These are phyloP conservation scores for Candida incommunis DNA, from an alignment of 805 yeast species.

Conservation along the genomic window DNA sequence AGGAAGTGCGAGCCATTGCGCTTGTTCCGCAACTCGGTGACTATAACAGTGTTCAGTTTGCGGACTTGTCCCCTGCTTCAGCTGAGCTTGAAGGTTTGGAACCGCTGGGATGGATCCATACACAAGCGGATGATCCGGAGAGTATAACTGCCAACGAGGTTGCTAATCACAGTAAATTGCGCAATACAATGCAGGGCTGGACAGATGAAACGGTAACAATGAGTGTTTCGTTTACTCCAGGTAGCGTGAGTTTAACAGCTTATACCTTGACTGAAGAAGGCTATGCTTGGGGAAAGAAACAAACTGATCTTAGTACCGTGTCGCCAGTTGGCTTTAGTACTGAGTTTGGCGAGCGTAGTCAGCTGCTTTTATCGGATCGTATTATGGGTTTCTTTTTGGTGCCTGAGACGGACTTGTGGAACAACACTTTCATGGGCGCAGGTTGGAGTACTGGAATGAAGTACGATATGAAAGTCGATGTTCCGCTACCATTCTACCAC, in stretches of 20 bases:
- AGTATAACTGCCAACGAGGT: constrained; percentile 60
- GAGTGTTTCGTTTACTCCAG: constrained; percentile 63
- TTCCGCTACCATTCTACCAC: constrained; percentile 72
- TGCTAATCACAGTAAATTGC: constrained; percentile 36
- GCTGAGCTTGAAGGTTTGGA: constrained; percentile 36
- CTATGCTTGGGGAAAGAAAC: constrained; percentile 58
- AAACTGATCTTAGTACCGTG: constrained; percentile 38
- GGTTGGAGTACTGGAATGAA: constrained; percentile 54
- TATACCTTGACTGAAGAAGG: constrained; percentile 52
- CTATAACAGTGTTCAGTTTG: constrained; percentile 47
- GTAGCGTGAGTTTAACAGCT: constrained; percentile 67
- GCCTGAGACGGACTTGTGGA: constrained; percentile 81
- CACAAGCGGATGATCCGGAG: constrained; percentile 54
- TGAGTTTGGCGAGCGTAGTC: constrained; percentile 45
- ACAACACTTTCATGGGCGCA: constrained; percentile 77
- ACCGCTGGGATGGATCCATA: constrained; percentile 90
- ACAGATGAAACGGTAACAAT: constrained; percentile 37
- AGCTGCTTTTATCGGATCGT: constrained; percentile 58
- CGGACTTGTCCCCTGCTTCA: constrained; percentile 28
- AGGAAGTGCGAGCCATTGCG: constrained; percentile 63
- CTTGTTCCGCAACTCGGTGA: constrained; percentile 83
- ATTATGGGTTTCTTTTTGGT: constrained; percentile 73
- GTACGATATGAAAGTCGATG: constrained; percentile 55
- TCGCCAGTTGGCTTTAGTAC: constrained; percentile 50
- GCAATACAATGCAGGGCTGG: constrained; percentile 25